phyloP scores from a whole-genome alignment of 768 basidiomycete species.

The Boletus sensibilis region DNA sequence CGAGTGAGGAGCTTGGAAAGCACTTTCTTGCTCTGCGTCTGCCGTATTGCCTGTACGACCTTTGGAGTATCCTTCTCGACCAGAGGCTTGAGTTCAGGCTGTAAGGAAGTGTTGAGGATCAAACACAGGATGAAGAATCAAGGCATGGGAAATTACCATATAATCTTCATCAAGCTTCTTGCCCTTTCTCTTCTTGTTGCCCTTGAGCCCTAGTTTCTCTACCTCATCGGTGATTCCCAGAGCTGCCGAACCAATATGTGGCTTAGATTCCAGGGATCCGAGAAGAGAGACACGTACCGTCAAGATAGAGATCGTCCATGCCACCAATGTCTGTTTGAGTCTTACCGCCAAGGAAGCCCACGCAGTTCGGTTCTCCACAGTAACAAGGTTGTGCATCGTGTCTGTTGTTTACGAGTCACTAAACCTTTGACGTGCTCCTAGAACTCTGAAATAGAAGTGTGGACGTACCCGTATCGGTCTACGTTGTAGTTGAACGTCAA shows the following conservation, averaged over 20 bases:
- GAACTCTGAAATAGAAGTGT: not conserved
- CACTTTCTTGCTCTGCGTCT: slow-evolving; percentile 81
- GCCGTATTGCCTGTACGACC: slow-evolving; percentile 87
- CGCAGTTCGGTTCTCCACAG: slow-evolving; percentile 93
- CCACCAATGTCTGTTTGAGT: slow-evolving; percentile 94
- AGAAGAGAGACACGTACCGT: slow-evolving; percentile 50
- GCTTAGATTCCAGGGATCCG: not conserved
- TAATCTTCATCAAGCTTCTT: slow-evolving; percentile 96
- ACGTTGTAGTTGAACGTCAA: slow-evolving; percentile 99
- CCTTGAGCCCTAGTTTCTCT: slow-evolving; percentile 79
- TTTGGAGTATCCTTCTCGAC: slow-evolving; percentile 81
- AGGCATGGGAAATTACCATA: slow-evolving; percentile 48
- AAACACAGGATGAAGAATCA: not conserved
- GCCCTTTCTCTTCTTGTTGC: slow-evolving; percentile 83
- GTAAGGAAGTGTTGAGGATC: slow-evolving; percentile 1
- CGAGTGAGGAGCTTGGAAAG: slow-evolving; percentile 80
- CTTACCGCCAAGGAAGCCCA: slow-evolving; percentile 96
- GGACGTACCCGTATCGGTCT: slow-evolving; percentile 91
- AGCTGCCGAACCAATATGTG: slow-evolving; percentile 43
- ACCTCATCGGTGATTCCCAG: slow-evolving; percentile 93
- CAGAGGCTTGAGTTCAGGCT: slow-evolving; percentile 81
- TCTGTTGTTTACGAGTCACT: slow-evolving; percentile 37
- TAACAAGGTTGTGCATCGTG: slow-evolving; percentile 94
- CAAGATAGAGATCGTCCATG: slow-evolving; percentile 93
- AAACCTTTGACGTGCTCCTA: not conserved